Base-by-base conservation (phyloP, 352 stramenopile genomes). In the Phytophthora fragariae region DNA sequence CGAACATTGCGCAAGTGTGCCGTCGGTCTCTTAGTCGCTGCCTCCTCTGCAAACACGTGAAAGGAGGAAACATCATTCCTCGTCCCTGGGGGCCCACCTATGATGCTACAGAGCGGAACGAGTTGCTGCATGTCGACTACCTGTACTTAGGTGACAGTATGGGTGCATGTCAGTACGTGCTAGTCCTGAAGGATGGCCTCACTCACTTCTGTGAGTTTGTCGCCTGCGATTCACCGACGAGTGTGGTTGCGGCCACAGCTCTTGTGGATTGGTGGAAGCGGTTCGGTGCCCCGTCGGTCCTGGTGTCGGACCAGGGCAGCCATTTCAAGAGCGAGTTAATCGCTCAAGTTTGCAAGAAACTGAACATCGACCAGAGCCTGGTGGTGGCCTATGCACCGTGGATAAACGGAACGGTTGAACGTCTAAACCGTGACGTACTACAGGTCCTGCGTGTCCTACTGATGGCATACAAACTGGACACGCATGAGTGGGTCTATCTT, bases 251-350 rank as follows among this genome's bases (percentile, higher is more conserved):
- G 27, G 31, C 35, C 17, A 57, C 29, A 9, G 60, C 39, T 5
- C 37, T 75, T 9, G 31, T 76, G 2, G 60, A 73, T 49, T 73
- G 63, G 63, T 12, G 52, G 11, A 76, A 76, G 27, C 47, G 60
- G 3, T 73, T 69, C 39, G 63, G 70, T 5, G 41, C 55, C 2
- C 70, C 70, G 10, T 39, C 60, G 8, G 39, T 49, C 7, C 44
- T 56, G 21, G 33, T 72, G 2, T 69, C 56, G 2, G 62, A 76
- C 29, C 58, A 72, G 27, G 70, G 47, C 1, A 63, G 27, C 5
- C 27, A 31, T 31, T 31, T 31, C 27, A 31, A 31, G 5, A 31
- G 5, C 27, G 27, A 31, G 27, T 31, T 31, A 31, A 31, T 5
- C 27, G 2, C 27, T 31, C 27, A 31, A 31, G 27, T 31, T 1